phyloP scores from a whole-genome alignment of 306 rosid genomes.

The Begonia fuchsioides region DNA sequence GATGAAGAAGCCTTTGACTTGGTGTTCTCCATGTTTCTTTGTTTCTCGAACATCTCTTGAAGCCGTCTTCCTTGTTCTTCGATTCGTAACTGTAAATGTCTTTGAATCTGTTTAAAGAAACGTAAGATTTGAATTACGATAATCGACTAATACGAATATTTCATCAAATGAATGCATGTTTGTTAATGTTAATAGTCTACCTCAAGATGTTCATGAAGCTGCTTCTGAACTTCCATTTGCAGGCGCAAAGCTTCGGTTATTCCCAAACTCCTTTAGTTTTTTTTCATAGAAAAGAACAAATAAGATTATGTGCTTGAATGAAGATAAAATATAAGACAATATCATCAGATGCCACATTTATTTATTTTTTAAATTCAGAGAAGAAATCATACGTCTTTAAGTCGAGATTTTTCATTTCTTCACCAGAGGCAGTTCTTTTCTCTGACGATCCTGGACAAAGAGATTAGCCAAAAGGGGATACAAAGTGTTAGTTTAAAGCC shows the following conservation, averaged over 20 bases:
- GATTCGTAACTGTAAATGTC: constrained; percentile 69
- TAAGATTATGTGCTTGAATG: no score
- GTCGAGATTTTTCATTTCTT: constrained; percentile 54
- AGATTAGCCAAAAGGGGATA: constrained; percentile 6
- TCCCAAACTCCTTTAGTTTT: constrained; percentile 47
- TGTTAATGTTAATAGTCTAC: constrained; percentile 21
- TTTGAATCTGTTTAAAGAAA: constrained; percentile 43
- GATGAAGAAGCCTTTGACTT: constrained; percentile 30
- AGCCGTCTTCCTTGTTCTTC: constrained; percentile 78
- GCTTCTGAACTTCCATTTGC: constrained; percentile 97
- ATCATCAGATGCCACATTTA: no score
- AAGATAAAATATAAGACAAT: no score
- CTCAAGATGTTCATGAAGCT: constrained; percentile 97
- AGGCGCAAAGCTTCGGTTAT: constrained; percentile 82
- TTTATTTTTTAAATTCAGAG: no score
- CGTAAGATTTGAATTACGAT: not conserved
- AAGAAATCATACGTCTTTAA: constrained; percentile 32
- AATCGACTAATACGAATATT: no score
- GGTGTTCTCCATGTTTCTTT: constrained; percentile 36
- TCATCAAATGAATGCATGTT: not conserved
- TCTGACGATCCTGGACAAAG: constrained; percentile 45
- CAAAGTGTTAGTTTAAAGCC: not conserved
- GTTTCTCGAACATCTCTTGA: constrained; percentile 75
- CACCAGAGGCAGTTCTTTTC: constrained; percentile 28
- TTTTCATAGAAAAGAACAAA: no score